Conservation (phyloP, 2,329 filamentous ascomycete species). For the Cyclaneusma minus region DNA sequence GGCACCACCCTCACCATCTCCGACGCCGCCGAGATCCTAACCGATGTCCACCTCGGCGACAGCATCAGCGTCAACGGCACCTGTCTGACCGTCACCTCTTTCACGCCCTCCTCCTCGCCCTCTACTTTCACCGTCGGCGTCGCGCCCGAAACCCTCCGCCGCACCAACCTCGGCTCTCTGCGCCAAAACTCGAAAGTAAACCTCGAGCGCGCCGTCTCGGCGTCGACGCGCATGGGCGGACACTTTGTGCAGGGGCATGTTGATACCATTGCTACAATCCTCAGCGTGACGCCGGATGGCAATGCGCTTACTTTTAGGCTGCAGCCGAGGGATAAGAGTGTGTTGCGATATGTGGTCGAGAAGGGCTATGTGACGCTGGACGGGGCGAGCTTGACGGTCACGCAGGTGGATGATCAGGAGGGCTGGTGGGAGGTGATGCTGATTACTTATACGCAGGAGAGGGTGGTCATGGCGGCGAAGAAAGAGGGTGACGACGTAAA, state of each 20-base stretch:
- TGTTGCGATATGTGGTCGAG: slow-evolving; percentile 81
- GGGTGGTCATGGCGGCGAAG: slow-evolving; percentile 41
- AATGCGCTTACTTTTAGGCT: slow-evolving; percentile 84
- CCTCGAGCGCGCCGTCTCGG: slow-evolving; percentile 83
- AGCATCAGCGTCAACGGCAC: slow-evolving; percentile 92
- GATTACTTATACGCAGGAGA: slow-evolving; percentile 90
- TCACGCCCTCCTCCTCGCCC: slow-evolving; percentile 28
- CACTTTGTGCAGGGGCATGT: slow-evolving; percentile 98
- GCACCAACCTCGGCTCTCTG: slow-evolving; percentile 82
- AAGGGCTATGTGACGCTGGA: slow-evolving; percentile 94
- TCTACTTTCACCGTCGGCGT: slow-evolving; percentile 76
- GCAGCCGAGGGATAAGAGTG: slow-evolving; percentile 47
- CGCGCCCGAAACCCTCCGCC: slow-evolving; percentile 85
- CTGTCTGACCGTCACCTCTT: slow-evolving; percentile 81
- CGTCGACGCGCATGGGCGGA: slow-evolving; percentile 88
- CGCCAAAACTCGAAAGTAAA: slow-evolving; percentile 57
- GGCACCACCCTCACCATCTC: slow-evolving; percentile 84
- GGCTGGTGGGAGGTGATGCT: slow-evolving; percentile 96
- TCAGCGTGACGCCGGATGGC: slow-evolving; percentile 61
- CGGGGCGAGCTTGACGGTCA: slow-evolving; percentile 87
- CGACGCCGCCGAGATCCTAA: slow-evolving; percentile 54
- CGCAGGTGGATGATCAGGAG: slow-evolving; percentile 61
- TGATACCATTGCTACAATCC: slow-evolving; percentile 69
- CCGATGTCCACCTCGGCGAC: slow-evolving; percentile 75
- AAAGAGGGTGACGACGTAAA: slow-evolving; percentile 20